Evolutionary conservation across 768 basidiomycete genomes (phyloP).

Genomic region (Sporobolomyces roseus): DNA sequence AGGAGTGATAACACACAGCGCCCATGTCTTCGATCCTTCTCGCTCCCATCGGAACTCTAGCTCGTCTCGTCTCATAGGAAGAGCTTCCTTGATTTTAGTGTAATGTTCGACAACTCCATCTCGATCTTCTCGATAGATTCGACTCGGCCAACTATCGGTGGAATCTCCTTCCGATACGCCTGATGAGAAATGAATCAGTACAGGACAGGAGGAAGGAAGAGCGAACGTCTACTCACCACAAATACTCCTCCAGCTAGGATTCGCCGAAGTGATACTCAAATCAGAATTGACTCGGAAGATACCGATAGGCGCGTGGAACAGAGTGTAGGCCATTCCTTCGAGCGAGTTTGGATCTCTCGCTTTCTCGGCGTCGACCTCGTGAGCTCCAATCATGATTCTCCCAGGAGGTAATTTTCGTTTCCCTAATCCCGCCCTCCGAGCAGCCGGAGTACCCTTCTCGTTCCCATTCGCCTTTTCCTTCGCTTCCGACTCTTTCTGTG

Average conservation of each 20-base stretch:
- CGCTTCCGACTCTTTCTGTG: no score
- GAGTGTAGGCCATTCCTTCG: slow-evolving; percentile 22
- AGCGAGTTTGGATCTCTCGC: slow-evolving; percentile 17
- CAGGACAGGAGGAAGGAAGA: neutral
- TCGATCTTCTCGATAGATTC: neutral
- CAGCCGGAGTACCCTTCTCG: no score
- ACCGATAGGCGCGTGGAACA: slow-evolving; percentile 16
- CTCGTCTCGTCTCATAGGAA: neutral
- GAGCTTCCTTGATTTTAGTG: neutral
- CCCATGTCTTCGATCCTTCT: neutral
- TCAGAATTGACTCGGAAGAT: slow-evolving; percentile 21
- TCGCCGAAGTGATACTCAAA: slow-evolving; percentile 2
- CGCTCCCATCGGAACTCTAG: slow-evolving; percentile 8
- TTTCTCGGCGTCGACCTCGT: slow-evolving; percentile 12
- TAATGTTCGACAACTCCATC: slow-evolving; percentile 14
- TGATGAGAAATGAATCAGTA: neutral
- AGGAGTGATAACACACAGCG: slow-evolving; percentile 13
- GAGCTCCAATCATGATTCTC: slow-evolving; percentile 11
- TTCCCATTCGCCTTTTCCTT: no score
- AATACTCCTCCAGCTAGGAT: neutral
- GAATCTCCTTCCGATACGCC: slow-evolving; percentile 9
- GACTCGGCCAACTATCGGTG: slow-evolving; percentile 17
- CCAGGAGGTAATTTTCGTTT: neutral
- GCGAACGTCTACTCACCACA: neutral
- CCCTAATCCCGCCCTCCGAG: neutral